Percentiles rank a stretch among this genome's conserved stretches.
Evolutionary conservation across 2,329 filamentous ascomycete species (phyloP).

Genomic region (Fusarium staphyleae): DNA sequence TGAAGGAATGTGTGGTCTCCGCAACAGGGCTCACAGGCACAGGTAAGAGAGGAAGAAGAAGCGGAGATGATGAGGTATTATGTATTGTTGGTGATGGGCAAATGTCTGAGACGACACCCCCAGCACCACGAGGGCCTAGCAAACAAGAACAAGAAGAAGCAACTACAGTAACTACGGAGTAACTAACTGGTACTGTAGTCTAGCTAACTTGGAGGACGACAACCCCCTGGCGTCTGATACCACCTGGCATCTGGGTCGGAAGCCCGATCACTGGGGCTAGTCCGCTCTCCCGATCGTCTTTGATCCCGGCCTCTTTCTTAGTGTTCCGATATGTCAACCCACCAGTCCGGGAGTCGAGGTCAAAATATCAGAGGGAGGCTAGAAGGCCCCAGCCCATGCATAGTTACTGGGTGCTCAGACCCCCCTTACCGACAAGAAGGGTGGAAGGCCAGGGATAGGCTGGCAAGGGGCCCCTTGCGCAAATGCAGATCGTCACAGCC

Average conservation of each 20-base stretch:
- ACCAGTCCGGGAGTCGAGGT: constrained; percentile 12
- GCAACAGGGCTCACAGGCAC: background rate
- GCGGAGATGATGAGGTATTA: constrained; percentile 29
- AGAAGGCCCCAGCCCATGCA: background rate
- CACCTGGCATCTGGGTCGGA: constrained; percentile 11
- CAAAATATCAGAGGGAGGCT: background rate
- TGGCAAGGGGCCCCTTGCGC: background rate
- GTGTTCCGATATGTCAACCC: constrained; percentile 28
- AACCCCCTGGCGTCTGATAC: background rate
- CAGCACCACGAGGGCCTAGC: constrained; percentile 8
- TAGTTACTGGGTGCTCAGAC: constrained; percentile 20
- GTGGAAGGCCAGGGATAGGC: background rate
- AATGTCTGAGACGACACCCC: background rate
- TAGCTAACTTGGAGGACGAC: too few relatives aligned
- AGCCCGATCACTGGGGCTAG: background rate
- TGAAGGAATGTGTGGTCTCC: constrained; percentile 31
- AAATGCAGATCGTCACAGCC: constrained; percentile 21
- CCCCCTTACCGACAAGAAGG: background rate
- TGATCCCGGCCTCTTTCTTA: constrained; percentile 25
- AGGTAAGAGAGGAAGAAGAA: background rate
- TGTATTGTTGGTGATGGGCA: constrained; percentile 10
- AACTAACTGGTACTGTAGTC: too few relatives aligned
- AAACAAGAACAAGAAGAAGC: background rate
- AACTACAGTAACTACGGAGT: background rate
- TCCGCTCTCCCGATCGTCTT: constrained; percentile 16